These are phyloP conservation scores for Penicilliopsis zonata DNA, from an alignment of 495 filamentous ascomycete species.

Conservation along the genomic window DNA sequence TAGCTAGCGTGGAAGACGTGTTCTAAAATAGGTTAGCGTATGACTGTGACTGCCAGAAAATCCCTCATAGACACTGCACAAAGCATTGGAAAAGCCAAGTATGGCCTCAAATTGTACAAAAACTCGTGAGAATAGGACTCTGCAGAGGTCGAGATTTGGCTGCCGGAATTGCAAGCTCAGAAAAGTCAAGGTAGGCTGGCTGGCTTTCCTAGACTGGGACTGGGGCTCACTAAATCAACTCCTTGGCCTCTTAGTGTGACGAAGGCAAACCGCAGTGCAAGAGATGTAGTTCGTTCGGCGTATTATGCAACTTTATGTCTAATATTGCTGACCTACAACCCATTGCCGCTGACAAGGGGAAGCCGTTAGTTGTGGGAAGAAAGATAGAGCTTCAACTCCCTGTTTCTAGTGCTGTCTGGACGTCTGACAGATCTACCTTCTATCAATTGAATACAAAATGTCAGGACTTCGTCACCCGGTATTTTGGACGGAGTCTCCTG, in stretches of 20 bases:
- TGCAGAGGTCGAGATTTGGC: constrained; percentile 27
- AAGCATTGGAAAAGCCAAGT: constrained; percentile 2
- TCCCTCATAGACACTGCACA: constrained; percentile 5
- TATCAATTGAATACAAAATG: constrained; percentile 23
- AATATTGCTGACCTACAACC: constrained; percentile 27
- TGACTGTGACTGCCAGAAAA: constrained; percentile 3
- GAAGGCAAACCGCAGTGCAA: constrained; percentile 32
- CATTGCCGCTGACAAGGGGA: constrained; percentile 10
- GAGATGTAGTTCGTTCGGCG: constrained; percentile 28
- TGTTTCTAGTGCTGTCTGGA: constrained; percentile 19
- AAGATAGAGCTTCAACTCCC: constrained; percentile 10
- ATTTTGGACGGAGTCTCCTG: constrained; percentile 23
- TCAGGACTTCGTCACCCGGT: constrained; percentile 27
- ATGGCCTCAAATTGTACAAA: constrained; percentile 11
- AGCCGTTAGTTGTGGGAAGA: constrained; percentile 7
- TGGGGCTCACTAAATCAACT: constrained; percentile 5
- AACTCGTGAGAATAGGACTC: constrained; percentile 3
- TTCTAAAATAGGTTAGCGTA: constrained; percentile 12
- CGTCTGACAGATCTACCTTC: constrained; percentile 13
- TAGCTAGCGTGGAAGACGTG: constrained; percentile 11
- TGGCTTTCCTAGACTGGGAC: constrained; percentile 1
- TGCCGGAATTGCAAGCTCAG: constrained; percentile 40
- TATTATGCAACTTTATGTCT: constrained; percentile 30
- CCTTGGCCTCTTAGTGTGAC: constrained; percentile 23
- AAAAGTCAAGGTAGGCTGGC: constrained; percentile 31